A percentile compares a stretch with the other conserved stretches of the same genome.
phyloP scores from a whole-genome alignment of 2,329 filamentous ascomycete species.

The Aspergillus terreus region DNA sequence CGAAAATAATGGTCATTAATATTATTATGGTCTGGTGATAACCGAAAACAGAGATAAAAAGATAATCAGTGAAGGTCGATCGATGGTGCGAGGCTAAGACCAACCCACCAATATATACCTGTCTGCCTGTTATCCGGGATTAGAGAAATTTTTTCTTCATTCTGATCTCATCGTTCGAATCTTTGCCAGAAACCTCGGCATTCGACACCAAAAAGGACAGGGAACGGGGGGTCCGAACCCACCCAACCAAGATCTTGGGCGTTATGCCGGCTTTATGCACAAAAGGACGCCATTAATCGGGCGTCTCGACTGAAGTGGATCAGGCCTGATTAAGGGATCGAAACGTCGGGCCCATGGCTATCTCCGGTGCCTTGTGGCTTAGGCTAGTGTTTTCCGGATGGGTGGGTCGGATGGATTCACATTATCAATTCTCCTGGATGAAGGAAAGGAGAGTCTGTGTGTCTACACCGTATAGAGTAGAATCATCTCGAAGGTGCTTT shows the following conservation, averaged over 20 bases:
- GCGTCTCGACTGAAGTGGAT: conserved; percentile 10
- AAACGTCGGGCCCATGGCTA: conserved; percentile 9
- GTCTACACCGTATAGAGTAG: no score
- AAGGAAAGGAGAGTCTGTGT: no score
- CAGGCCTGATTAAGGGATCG: neutral
- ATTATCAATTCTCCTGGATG: no score
- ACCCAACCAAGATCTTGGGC: conserved; percentile 3
- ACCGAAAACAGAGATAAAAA: neutral
- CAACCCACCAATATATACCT: neutral
- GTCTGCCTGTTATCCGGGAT: neutral
- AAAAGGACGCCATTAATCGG: conserved; percentile 2
- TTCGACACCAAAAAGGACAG: neutral
- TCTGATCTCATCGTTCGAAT: conserved; percentile 1
- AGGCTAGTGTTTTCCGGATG: neutral
- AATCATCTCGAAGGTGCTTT: no score
- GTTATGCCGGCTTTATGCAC: conserved; percentile 13
- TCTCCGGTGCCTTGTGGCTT: conserved; percentile 9
- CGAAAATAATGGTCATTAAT: neutral
- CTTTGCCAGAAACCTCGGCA: conserved; percentile 6
- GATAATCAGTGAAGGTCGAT: neutral
- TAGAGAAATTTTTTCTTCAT: neutral
- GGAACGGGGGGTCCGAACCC: conserved; percentile 1
- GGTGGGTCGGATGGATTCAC: no score
- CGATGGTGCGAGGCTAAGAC: neutral
- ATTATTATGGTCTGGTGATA: neutral